These are phyloP conservation scores for Saitozyma sp. DNA, from an alignment of 768 basidiomycete species.

Conservation along the genomic window DNA sequence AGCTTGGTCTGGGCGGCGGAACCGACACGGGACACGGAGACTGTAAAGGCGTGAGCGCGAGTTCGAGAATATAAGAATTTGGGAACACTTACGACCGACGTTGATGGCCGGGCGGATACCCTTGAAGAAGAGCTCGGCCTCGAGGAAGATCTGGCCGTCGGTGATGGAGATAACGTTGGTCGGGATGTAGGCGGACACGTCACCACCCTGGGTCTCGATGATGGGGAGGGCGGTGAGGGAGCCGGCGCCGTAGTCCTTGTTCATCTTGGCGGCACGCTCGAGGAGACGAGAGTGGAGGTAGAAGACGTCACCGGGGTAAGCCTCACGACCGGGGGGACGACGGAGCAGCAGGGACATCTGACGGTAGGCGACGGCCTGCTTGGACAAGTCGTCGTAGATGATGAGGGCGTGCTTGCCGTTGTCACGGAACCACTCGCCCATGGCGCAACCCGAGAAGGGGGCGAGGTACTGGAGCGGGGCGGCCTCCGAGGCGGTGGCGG, in stretches of 20 bases:
- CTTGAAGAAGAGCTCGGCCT: slow-evolving; percentile 99
- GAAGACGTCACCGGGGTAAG: slow-evolving; percentile 94
- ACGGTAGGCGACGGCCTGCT: slow-evolving; percentile 99
- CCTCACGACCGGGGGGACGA: slow-evolving; percentile 99
- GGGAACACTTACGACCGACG: slow-evolving; percentile 69
- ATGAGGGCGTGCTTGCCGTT: slow-evolving; percentile 99
- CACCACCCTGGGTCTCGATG: slow-evolving; percentile 99
- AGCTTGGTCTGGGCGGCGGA: slow-evolving; percentile 99
- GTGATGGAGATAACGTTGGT: slow-evolving; percentile 98
- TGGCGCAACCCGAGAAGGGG: slow-evolving; percentile 99
- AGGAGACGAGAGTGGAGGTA: slow-evolving; percentile 99
- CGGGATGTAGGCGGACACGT: slow-evolving; percentile 98
- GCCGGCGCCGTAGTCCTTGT: slow-evolving; percentile 96
- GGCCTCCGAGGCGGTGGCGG: slow-evolving; percentile 98
- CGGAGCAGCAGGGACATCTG: slow-evolving; percentile 99
- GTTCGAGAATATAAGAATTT: background rate
- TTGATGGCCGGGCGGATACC: slow-evolving; percentile 99
- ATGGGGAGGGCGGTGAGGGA: slow-evolving; percentile 98
- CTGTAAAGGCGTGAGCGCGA: background rate
- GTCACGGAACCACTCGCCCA: slow-evolving; percentile 99
- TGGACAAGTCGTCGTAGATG: slow-evolving; percentile 99
- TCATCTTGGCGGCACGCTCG: slow-evolving; percentile 99
- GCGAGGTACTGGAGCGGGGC: slow-evolving; percentile 99
- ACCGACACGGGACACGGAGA: slow-evolving; percentile 99
- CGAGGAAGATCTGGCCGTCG: slow-evolving; percentile 98